Evolutionary conservation across 768 basidiomycete genomes (phyloP).

Genomic region (Trametes villosa): DNA sequence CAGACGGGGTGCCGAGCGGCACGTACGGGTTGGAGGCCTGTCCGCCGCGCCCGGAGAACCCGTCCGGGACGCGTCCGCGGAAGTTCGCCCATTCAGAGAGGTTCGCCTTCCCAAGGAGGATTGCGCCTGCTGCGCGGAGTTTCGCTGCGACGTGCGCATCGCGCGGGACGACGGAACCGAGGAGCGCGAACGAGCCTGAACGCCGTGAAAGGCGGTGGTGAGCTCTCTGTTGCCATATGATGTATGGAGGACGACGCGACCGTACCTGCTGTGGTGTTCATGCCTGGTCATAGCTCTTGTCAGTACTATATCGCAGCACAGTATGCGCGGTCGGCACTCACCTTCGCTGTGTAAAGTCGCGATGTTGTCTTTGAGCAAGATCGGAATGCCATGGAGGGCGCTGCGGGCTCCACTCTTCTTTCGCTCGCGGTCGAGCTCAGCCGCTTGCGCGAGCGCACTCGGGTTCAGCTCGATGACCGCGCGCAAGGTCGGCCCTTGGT

Average conservation of each 20-base stretch:
- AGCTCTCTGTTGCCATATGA: neutral
- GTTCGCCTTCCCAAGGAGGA: conserved; percentile 47
- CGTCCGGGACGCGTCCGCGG: conserved; percentile 42
- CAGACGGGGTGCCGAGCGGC: conserved; percentile 45
- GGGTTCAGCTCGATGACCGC: conserved; percentile 64
- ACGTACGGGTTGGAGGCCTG: conserved; percentile 48
- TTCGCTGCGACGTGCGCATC: conserved; percentile 36
- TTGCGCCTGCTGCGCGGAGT: conserved; percentile 39
- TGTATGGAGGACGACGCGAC: conserved; percentile 7
- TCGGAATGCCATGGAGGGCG: conserved; percentile 40
- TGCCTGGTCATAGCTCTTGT: conserved; percentile 21
- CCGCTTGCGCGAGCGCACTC: conserved; percentile 55
- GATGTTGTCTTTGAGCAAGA: conserved; percentile 43
- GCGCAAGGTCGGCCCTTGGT: conserved; percentile 55
- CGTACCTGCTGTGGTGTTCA: conserved; percentile 37
- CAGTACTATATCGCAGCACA: too few relatives aligned
- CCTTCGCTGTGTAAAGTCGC: conserved; percentile 37
- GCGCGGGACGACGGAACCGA: conserved; percentile 38
- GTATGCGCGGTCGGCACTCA: too few relatives aligned
- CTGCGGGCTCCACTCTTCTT: conserved; percentile 30
- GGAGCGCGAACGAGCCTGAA: conserved; percentile 38
- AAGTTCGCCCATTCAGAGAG: conserved; percentile 50
- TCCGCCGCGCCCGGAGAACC: conserved; percentile 52
- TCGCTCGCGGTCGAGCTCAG: conserved; percentile 36
- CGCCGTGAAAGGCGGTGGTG: too few relatives aligned